These are phyloP conservation scores for Sisymbrium irio DNA, from an alignment of 345 rosid species.

Conservation along the genomic window DNA sequence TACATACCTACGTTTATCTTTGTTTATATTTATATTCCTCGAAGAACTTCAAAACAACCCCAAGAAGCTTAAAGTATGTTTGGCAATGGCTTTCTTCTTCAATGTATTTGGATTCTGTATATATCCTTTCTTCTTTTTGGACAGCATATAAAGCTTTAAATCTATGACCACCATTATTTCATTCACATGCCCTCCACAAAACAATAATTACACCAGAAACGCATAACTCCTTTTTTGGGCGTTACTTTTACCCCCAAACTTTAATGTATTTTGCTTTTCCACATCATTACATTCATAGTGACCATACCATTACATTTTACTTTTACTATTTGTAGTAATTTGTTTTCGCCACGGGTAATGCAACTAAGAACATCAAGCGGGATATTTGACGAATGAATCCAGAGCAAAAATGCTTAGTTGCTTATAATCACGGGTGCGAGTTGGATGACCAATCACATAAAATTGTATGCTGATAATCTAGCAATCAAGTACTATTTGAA, in stretches of 20 bases:
- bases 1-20: slow-evolving; percentile 20
- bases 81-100: slow-evolving; percentile 23
- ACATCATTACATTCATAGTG: neutral
- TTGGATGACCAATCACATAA: too few relatives aligned
- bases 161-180: slow-evolving; percentile 32
- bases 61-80: slow-evolving; percentile 15
- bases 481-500: too few relatives aligned
- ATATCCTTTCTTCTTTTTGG: neutral
- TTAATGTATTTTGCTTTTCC: slow-evolving; percentile 11
- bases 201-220: slow-evolving; percentile 23
- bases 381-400: too few relatives aligned
- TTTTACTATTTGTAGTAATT: too few relatives aligned
- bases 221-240: slow-evolving; percentile 6
- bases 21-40: neutral
- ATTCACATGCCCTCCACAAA: slow-evolving; percentile 30
- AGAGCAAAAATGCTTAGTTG: too few relatives aligned
- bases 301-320: too few relatives aligned
- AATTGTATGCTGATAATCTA: too few relatives aligned
- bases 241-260: slow-evolving; percentile 12
- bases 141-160: slow-evolving; percentile 17
- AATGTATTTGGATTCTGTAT: slow-evolving; percentile 4
- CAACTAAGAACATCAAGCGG: too few relatives aligned
- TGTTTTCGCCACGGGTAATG: too few relatives aligned
- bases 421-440: too few relatives aligned
- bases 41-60: slow-evolving; percentile 5